Conservation (phyloP, 495 filamentous ascomycete genomes). For the Xylaria flabelliformis region DNA sequence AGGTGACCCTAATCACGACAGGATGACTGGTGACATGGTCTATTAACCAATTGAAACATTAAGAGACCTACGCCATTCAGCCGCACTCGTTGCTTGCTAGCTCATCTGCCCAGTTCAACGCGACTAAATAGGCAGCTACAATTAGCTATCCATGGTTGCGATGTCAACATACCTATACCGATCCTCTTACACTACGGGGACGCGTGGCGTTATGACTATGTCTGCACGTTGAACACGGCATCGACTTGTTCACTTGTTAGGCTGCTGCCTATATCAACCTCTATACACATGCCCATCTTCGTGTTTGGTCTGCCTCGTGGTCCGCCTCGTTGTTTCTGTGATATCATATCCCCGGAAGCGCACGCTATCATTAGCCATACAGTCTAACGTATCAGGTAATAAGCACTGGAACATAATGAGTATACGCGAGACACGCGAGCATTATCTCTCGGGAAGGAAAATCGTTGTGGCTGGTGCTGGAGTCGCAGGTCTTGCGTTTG, state of each 20-base stretch:
- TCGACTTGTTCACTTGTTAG: not conserved
- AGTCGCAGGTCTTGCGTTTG: constrained; percentile 45
- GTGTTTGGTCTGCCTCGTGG: not conserved
- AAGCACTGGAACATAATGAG: not conserved
- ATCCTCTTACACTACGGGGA: not conserved
- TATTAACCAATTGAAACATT: constrained; percentile 3
- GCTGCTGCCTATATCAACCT: not conserved
- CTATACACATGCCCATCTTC: not conserved
- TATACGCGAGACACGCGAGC: not conserved
- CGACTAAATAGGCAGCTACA: not conserved
- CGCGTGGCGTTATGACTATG: not conserved
- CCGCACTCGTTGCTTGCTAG: not conserved
- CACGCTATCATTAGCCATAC: not conserved
- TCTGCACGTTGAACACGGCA: not conserved
- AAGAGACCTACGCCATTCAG: not conserved
- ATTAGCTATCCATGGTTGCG: not conserved
- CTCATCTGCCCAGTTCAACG: not conserved
- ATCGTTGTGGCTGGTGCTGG: constrained; percentile 48
- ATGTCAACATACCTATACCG: not conserved
- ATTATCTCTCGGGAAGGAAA: constrained; percentile 44
- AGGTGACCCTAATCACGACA: not conserved
- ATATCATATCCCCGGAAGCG: not conserved
- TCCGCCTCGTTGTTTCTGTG: not conserved
- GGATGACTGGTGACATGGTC: not conserved
- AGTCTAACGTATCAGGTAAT: not conserved